Evolutionary conservation across 345 rosid species (phyloP), one percentile per base, ranked within the genome.

Genomic region (Camelina neglecta): DNA sequence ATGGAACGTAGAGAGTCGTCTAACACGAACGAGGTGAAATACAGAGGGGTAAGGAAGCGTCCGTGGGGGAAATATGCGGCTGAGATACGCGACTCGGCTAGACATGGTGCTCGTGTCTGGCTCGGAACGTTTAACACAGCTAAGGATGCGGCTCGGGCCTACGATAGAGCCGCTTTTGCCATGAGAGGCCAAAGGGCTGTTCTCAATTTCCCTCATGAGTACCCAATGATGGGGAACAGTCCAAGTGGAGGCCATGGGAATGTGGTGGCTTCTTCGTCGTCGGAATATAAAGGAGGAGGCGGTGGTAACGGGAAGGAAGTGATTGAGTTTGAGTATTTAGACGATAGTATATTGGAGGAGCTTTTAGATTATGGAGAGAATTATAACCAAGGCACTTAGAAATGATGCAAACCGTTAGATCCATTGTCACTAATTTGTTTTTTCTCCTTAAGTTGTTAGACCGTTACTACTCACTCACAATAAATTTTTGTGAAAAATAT

Each of bases 11-110:
- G 38, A 48, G 69, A 56, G 16, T 41, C 69, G 16, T 41, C 73
- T 3, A 77, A 65, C 48, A 59, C 35, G 16, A 59, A 72, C 44
- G 88, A 84, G 76, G 74, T 54, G n/a, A 85, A 82, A 15, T 90
- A 90, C 72, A 54, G 90, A 71, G 97, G 96, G 2, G 87, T 92
- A 63, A 74, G 96, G 5, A 73, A 86, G 79, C 78, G 96, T 38
- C 92, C 93, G 0, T 88, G 97, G 97, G 97, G 97, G 0, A 92
- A 87, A 76, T 92, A 84, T 3, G 91, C 96, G 0, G 96, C 92
- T 0, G 92, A 92, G 83, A 92, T 92, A 75, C 92, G 92, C 0
- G 93, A 92, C 73, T 91, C 97, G 0, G 76, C 87, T 0, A 84
- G 81, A 80, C 88, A 86, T 3, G 91, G 93, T 2, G 85, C 89